Evolutionary conservation across 345 rosid species (phyloP).

Genomic region (Hevea brasiliensis): DNA sequence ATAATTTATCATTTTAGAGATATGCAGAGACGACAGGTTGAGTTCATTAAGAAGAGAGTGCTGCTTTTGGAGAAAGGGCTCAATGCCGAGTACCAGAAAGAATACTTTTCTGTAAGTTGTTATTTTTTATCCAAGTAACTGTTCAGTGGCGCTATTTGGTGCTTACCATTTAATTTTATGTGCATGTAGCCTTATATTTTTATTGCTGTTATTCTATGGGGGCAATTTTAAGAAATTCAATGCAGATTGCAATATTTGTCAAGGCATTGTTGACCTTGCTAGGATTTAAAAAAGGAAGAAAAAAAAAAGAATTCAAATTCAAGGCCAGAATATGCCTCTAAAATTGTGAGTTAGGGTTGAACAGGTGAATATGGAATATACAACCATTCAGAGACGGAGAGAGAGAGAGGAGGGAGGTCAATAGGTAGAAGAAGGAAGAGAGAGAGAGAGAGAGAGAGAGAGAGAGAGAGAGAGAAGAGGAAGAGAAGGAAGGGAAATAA

Average conservation of each 20-base stretch:
- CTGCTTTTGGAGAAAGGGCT: conserved; percentile 87
- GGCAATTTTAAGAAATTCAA: not conserved
- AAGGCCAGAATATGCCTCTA: not conserved
- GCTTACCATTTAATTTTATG: not conserved
- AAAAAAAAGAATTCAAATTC: not conserved
- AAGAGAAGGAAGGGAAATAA: not conserved
- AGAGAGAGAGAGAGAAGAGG: not conserved
- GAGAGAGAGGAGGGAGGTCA: no score
- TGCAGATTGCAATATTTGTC: not conserved
- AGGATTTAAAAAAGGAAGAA: not conserved
- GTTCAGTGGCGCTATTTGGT: not conserved
- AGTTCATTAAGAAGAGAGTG: conserved; percentile 92
- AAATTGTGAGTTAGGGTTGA: not conserved
- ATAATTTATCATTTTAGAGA: conserved; percentile 70
- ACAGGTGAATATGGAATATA: not conserved
- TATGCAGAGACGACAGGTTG: conserved; percentile 90
- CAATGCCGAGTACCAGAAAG: conserved; percentile 66
- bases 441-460: no score
- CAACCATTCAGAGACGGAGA: no score
- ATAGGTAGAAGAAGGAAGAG: no score
- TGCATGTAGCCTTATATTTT: not conserved
- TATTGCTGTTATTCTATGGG: not conserved
- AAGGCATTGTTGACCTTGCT: not conserved
- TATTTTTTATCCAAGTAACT: not conserved
- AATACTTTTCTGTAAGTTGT: conserved; percentile 53